These are phyloP conservation scores for Fragilaria radians DNA, from an alignment of 108 stramenopile genomes.

Conservation along the genomic window DNA sequence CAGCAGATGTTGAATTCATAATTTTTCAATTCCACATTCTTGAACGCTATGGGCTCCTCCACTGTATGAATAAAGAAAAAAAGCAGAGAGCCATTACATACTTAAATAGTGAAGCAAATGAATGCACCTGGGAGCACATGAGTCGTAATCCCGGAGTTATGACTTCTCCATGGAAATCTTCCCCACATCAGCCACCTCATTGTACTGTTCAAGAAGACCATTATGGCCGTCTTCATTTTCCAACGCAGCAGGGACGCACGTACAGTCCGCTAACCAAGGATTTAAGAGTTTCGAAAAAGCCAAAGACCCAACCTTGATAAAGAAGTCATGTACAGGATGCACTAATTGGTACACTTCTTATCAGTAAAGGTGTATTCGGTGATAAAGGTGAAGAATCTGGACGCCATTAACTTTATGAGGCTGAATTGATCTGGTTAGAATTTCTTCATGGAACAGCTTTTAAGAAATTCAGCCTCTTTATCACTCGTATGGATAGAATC, in stretches of 20 bases:
- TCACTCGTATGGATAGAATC: no score
- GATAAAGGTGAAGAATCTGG: no score
- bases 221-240: conserved; percentile 3
- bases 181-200: not conserved
- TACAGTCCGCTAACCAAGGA: no score
- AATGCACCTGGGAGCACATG: not conserved
- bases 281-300: no score
- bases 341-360: no score
- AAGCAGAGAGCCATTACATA: conserved; percentile 11
- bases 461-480: no score
- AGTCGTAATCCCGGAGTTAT: not conserved
- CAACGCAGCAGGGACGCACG: not conserved
- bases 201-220: not conserved
- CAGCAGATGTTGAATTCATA: conserved; percentile 19
- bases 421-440: no score
- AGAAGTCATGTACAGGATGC: no score
- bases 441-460: no score
- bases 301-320: no score
- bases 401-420: no score
- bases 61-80: conserved; percentile 20
- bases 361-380: no score
- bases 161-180: not conserved
- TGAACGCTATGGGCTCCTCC: conserved; percentile 36
- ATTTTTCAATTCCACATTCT: conserved; percentile 31
- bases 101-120: not conserved